These are phyloP conservation scores for Chalciporus chontae DNA, from an alignment of 768 basidiomycete species.

Conservation along the genomic window DNA sequence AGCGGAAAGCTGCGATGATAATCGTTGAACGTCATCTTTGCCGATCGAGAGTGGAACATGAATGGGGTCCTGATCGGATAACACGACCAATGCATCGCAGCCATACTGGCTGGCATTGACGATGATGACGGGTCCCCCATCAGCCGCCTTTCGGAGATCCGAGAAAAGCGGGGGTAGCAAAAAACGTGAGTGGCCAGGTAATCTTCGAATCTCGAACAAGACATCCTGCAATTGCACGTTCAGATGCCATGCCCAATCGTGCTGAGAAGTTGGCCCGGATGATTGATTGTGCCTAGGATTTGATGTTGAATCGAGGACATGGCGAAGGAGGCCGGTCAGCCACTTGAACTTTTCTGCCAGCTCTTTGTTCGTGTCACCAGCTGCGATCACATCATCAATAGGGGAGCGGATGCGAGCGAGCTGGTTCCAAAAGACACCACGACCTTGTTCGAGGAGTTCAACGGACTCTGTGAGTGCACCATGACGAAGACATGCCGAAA, in stretches of 20 bases:
- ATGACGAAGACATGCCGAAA: conserved; percentile 17
- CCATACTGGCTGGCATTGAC: conserved; percentile 26
- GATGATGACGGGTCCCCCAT: conserved; percentile 26
- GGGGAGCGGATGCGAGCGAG: conserved; percentile 14
- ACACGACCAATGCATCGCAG: conserved; percentile 33
- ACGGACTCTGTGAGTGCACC: conserved; percentile 14
- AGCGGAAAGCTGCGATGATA: background rate
- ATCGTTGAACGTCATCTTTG: background rate
- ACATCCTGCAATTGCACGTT: background rate
- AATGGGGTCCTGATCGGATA: background rate
- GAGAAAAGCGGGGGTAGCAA: conserved; percentile 16
- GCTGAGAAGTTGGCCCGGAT: too few species aligned
- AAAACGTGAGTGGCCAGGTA: conserved; percentile 21
- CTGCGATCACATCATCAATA: conserved; percentile 2
- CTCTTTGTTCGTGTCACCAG: background rate
- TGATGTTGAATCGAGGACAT: background rate
- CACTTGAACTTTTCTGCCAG: background rate
- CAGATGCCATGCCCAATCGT: too few species aligned
- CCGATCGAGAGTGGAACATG: background rate
- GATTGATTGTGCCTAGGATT: background rate
- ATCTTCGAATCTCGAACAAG: conserved; percentile 11
- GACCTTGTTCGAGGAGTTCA: conserved; percentile 30
- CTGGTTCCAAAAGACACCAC: conserved; percentile 20
- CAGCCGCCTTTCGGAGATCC: conserved; percentile 10
- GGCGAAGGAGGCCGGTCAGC: background rate